Conservation (phyloP, 1,284 basidiomycete species). For the Inonotus hispidus region DNA sequence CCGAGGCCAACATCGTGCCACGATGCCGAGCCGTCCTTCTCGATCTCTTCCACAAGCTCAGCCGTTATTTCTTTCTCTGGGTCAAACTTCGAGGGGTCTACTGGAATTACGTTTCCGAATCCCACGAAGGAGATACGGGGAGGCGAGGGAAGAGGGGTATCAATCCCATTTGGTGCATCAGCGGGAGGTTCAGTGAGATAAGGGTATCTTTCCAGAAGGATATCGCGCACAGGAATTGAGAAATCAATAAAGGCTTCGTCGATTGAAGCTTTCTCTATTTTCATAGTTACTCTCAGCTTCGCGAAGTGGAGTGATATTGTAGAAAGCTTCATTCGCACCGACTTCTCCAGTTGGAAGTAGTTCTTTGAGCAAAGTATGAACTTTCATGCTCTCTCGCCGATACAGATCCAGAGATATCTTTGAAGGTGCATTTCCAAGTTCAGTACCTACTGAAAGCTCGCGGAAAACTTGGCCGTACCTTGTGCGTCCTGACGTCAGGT, state of each 20-base stretch:
- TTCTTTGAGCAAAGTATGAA: slow-evolving; percentile 83
- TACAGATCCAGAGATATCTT: slow-evolving; percentile 95
- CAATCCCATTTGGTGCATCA: slow-evolving; percentile 65
- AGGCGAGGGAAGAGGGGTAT: slow-evolving; percentile 79
- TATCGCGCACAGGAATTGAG: slow-evolving; percentile 69
- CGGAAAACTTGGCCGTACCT: slow-evolving; percentile 48
- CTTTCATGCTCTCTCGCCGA: slow-evolving; percentile 84
- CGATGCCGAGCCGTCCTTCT: slow-evolving; percentile 38
- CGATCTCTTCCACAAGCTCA: slow-evolving; percentile 23
- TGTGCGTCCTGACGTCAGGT: slow-evolving; percentile 85
- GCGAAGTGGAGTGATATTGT: background rate
- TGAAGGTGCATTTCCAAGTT: slow-evolving; percentile 13
- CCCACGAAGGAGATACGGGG: slow-evolving; percentile 64
- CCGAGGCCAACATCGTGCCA: slow-evolving; percentile 95
- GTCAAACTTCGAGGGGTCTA: slow-evolving; percentile 35
- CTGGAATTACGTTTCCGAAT: slow-evolving; percentile 67
- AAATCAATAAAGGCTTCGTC: slow-evolving; percentile 91
- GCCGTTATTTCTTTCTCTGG: slow-evolving; percentile 15
- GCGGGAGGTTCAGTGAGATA: slow-evolving; percentile 66
- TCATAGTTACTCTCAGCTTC: background rate
- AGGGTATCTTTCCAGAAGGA: slow-evolving; percentile 70
- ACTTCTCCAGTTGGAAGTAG: slow-evolving; percentile 67
- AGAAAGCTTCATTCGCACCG: slow-evolving; percentile 36
- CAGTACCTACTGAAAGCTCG: background rate
- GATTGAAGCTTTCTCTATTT: slow-evolving; percentile 74